Conservation (phyloP, 2,329 filamentous ascomycete genomes). For the Ceratocystis diversiconidia region DNA sequence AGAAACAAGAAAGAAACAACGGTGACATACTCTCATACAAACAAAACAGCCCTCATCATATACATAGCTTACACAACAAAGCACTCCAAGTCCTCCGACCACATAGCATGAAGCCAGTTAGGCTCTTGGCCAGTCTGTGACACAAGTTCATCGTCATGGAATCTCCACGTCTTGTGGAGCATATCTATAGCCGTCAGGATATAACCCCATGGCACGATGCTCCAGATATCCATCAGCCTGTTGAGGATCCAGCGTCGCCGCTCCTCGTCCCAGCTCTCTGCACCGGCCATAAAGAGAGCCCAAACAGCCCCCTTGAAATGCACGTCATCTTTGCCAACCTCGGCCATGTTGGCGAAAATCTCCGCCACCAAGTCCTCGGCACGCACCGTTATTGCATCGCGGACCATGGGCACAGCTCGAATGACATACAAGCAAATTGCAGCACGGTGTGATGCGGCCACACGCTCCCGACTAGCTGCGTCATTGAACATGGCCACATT, state of each 20-base stretch:
- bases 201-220: conserved; percentile 37
- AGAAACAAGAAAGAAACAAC: conserved; percentile 1
- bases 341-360: conserved; percentile 36
- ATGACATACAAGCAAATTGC: conserved; percentile 36
- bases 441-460: conserved; percentile 34
- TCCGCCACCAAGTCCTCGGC: conserved; percentile 34
- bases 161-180: conserved; percentile 33
- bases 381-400: conserved; percentile 28
- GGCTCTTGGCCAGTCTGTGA: conserved; percentile 19
- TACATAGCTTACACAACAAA: conserved; percentile 30
- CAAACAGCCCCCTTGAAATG: conserved; percentile 47
- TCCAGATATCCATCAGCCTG: conserved; percentile 32
- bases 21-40: background rate
- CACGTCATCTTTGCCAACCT: conserved; percentile 34
- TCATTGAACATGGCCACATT: conserved; percentile 27
- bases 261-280: conserved; percentile 35
- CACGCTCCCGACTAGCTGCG: conserved; percentile 30
- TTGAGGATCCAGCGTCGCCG: conserved; percentile 39
- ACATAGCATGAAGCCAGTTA: conserved; percentile 32
- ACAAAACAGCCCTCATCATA: background rate
- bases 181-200: conserved; percentile 37
- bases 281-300: conserved; percentile 44
- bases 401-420: conserved; percentile 29
- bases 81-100: conserved; percentile 32
- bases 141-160: conserved; percentile 26